Conservation (phyloP, 768 basidiomycete species). For the Tephrocybe rancida region DNA sequence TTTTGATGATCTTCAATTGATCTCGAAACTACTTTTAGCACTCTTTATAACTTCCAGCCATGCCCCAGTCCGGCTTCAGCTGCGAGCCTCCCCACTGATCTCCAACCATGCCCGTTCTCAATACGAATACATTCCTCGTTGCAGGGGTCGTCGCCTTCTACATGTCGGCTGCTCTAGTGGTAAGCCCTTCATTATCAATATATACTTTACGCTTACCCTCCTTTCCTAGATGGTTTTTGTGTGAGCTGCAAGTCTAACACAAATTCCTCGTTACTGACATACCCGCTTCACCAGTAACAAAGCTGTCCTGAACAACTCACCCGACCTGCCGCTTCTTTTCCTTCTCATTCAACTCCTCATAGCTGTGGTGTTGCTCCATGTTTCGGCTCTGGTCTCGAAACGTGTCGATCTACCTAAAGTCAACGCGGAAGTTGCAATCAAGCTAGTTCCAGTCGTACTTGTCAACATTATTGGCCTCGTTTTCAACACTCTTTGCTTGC, state of each 20-base stretch:
- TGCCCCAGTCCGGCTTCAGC: neutral
- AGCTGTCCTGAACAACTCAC: slow-evolving; percentile 67
- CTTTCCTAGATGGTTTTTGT: slow-evolving; percentile 52
- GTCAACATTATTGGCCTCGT: slow-evolving; percentile 77
- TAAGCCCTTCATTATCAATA: slow-evolving; percentile 37
- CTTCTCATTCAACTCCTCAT: slow-evolving; percentile 69
- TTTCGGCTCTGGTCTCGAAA: slow-evolving; percentile 46
- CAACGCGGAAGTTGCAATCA: slow-evolving; percentile 53
- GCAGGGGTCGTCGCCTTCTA: slow-evolving; percentile 78
- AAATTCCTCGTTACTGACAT: neutral
- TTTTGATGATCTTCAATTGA: slow-evolving; percentile 4
- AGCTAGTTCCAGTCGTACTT: slow-evolving; percentile 61
- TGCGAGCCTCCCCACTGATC: neutral
- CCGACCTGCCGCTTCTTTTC: slow-evolving; percentile 69
- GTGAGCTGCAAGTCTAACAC: slow-evolving; percentile 27
- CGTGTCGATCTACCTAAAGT: slow-evolving; percentile 61
- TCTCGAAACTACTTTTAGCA: neutral
- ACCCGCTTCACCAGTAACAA: slow-evolving; percentile 58
- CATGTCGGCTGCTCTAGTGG: slow-evolving; percentile 75
- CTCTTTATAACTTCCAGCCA: neutral
- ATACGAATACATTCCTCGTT: slow-evolving; percentile 48
- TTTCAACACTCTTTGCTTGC: slow-evolving; percentile 79
- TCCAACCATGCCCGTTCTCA: slow-evolving; percentile 30
- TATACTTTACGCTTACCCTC: neutral
- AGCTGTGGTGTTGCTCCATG: slow-evolving; percentile 66